Conservation (phyloP, 352 stramenopile genomes). For the Blastocystis sp. region DNA sequence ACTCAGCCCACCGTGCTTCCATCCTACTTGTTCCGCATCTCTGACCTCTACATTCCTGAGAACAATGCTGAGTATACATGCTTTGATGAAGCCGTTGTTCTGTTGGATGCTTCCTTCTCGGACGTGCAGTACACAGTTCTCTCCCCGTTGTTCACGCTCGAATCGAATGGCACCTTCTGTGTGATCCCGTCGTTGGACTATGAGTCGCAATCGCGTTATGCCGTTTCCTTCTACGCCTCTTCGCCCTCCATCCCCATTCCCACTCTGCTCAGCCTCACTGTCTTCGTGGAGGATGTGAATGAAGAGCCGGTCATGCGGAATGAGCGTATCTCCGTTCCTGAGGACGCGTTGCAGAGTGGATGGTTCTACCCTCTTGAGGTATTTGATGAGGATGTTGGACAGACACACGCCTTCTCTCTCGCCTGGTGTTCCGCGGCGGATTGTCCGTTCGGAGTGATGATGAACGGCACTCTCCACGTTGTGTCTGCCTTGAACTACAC, state of each 20-base stretch:
- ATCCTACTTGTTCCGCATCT: neutral
- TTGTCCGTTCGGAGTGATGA: neutral
- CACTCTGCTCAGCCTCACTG: neutral
- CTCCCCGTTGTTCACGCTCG: neutral
- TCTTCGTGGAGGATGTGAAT: conserved; percentile 22
- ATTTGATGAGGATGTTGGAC: neutral
- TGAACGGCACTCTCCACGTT: neutral
- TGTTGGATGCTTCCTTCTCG: neutral
- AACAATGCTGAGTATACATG: neutral
- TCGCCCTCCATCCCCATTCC: neutral
- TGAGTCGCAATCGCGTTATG: neutral
- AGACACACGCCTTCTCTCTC: conserved; percentile 12
- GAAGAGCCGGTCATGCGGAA: neutral
- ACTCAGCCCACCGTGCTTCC: neutral
- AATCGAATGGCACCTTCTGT: conserved; percentile 15
- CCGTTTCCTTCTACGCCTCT: neutral
- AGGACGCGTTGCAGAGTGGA: neutral
- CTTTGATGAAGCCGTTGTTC: conserved; percentile 2
- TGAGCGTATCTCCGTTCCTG: neutral
- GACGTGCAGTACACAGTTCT: neutral
- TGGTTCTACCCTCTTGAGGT: neutral
- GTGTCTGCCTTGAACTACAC: neutral
- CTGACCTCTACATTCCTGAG: neutral
- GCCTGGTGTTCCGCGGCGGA: neutral
- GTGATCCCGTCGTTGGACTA: neutral